A percentile compares a stretch with the other conserved stretches of the same genome.
Conservation (phyloP, 805 yeast species). For the Blastobotrys attinorum region DNA sequence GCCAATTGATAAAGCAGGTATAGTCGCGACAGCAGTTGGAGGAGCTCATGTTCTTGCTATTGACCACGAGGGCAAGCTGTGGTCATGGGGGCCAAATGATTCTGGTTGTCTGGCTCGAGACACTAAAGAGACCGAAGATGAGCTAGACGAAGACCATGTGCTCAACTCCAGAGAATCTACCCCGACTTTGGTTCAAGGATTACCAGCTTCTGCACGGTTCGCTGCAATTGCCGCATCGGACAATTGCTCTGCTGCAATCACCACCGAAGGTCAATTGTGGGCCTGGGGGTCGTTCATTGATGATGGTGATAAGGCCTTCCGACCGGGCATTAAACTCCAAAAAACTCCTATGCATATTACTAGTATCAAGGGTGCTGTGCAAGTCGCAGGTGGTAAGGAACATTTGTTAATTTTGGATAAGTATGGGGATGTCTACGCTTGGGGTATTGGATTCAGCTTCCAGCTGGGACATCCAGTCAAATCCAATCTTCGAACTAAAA, state of each 20-base stretch:
- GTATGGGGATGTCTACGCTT: slow-evolving; percentile 82
- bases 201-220: slow-evolving; percentile 45
- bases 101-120: slow-evolving; percentile 87
- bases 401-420: slow-evolving; percentile 78
- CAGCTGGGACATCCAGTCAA: slow-evolving; percentile 80
- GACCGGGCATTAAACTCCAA: slow-evolving; percentile 57
- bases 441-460: slow-evolving; percentile 96
- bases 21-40: slow-evolving; percentile 87
- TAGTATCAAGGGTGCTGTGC: slow-evolving; percentile 60
- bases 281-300: slow-evolving; percentile 94
- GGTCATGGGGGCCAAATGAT: slow-evolving; percentile 99
- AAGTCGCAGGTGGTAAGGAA: slow-evolving; percentile 88
- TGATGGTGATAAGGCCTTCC: slow-evolving; percentile 85
- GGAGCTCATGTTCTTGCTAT: slow-evolving; percentile 91
- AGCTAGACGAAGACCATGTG: slow-evolving; percentile 67
- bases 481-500: slow-evolving; percentile 24
- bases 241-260: slow-evolving; percentile 73
- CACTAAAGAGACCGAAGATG: slow-evolving; percentile 51
- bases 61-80: slow-evolving; percentile 66
- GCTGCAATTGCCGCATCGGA: slow-evolving; percentile 89
- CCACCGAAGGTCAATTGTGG: slow-evolving; percentile 77
- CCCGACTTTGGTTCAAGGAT: slow-evolving; percentile 68
- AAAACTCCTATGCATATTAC: slow-evolving; percentile 55
- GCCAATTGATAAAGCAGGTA: slow-evolving; percentile 50
- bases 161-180: slow-evolving; percentile 84